Percentiles rank a stretch among this genome's conserved stretches.
phyloP scores from a whole-genome alignment of 1,284 basidiomycete species.

The Meripilus lineatus region DNA sequence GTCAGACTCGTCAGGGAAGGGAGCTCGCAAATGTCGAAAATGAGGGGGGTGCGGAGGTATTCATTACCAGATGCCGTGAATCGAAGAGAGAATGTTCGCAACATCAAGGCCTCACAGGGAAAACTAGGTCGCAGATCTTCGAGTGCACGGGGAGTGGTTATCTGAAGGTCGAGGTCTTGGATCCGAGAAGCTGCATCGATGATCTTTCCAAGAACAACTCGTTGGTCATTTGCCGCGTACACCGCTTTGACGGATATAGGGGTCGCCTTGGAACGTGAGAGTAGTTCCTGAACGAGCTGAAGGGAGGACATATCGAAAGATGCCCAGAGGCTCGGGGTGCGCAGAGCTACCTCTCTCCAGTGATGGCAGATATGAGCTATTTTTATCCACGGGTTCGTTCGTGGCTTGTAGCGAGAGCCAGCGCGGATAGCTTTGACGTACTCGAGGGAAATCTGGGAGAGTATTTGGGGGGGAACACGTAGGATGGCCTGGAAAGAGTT shows the following conservation, averaged over 20 bases:
- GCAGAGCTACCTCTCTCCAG: slow-evolving; percentile 10
- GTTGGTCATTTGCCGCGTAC: not conserved
- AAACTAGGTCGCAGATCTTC: not conserved
- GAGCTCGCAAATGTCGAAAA: not conserved
- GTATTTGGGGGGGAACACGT: no score
- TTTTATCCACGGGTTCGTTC: slow-evolving; percentile 4
- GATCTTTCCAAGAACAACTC: not conserved
- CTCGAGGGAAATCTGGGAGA: no score
- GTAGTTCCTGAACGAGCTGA: slow-evolving; percentile 1
- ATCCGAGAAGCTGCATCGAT: not conserved
- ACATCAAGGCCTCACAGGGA: not conserved
- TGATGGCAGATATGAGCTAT: slow-evolving; percentile 11
- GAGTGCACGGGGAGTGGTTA: not conserved
- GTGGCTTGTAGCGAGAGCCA: no score
- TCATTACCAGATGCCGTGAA: not conserved
- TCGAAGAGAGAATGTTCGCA: not conserved
- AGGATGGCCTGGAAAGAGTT: no score
- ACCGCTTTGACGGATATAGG: not conserved
- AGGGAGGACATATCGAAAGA: not conserved
- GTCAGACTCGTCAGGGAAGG: not conserved
- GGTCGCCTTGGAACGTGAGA: slow-evolving; percentile 5
- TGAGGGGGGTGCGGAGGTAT: not conserved
- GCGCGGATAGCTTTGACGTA: no score
- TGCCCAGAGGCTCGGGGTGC: slow-evolving; percentile 7
- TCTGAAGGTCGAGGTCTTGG: not conserved